Percentiles rank a stretch among this genome's conserved stretches.
Evolutionary conservation across 768 basidiomycete genomes (phyloP).

Genomic region (Ramaria sp.): DNA sequence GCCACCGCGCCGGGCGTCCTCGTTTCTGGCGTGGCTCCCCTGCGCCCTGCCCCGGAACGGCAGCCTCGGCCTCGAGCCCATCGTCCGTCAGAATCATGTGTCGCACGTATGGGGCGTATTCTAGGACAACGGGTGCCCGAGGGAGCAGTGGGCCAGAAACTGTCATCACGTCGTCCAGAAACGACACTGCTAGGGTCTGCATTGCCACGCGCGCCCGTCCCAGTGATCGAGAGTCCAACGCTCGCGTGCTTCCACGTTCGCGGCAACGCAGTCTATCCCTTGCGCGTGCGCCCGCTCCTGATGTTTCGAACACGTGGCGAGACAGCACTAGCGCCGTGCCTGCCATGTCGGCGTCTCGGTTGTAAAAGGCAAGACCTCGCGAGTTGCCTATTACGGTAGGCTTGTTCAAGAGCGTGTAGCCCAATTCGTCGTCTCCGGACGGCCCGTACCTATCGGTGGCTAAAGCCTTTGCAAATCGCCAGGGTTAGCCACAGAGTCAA

Average conservation of each 20-base stretch:
- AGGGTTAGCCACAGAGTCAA: constrained; percentile 6
- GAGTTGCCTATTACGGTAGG: not conserved
- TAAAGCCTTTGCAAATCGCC: constrained; percentile 12
- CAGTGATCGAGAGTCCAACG: constrained; percentile 21
- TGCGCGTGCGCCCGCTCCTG: constrained; percentile 15
- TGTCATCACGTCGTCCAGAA: constrained; percentile 40
- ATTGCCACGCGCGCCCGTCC: constrained; percentile 36
- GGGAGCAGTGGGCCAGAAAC: constrained; percentile 32
- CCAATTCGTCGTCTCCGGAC: constrained; percentile 47
- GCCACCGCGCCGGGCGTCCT: constrained; percentile 48
- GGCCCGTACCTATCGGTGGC: constrained; percentile 25
- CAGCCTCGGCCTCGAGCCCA: constrained; percentile 24
- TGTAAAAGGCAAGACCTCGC: constrained; percentile 23
- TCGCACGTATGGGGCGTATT: constrained; percentile 62
- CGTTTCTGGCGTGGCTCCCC: too few species aligned
- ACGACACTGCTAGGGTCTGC: constrained; percentile 30
- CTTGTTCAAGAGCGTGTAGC: constrained; percentile 22
- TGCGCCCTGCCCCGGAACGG: too few species aligned
- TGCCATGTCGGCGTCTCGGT: constrained; percentile 40
- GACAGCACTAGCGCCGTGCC: constrained; percentile 34
- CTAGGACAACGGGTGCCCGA: constrained; percentile 40
- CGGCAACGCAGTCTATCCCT: constrained; percentile 2
- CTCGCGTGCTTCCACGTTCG: constrained; percentile 10
- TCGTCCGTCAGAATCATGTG: constrained; percentile 62
- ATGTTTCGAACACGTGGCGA: constrained; percentile 30